A percentile compares a stretch with the other conserved stretches of the same genome.
phyloP scores from a whole-genome alignment of 2,329 filamentous ascomycete species.

The Hypomyces perniciosus region DNA sequence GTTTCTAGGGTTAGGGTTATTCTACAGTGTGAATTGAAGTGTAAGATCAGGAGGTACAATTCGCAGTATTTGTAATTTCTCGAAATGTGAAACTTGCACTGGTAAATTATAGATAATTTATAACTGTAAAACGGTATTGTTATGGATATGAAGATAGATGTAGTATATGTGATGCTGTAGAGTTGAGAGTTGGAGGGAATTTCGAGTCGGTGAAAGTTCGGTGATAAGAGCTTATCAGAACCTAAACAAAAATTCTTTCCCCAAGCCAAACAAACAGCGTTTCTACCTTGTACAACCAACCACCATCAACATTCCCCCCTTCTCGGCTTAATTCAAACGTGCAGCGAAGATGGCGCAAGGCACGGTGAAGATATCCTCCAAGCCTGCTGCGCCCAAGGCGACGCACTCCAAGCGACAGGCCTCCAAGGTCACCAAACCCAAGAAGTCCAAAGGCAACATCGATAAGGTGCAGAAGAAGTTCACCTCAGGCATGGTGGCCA shows the following conservation, averaged over 20 bases:
- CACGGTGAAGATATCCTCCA: constrained; percentile 41
- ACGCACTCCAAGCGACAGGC: constrained; percentile 38
- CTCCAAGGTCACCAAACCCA: constrained; percentile 44
- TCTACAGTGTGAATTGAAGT: no score
- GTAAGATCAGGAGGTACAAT: no score
- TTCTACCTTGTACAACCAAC: background rate
- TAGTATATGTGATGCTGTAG: no score
- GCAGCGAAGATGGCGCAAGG: constrained; percentile 48
- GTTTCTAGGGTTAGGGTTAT: no score
- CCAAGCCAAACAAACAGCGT: background rate
- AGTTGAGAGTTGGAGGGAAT: background rate
- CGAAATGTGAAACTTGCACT: no score
- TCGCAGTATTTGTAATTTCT: no score
- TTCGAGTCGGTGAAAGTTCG: background rate
- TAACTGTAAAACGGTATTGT: no score
- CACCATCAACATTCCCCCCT: background rate
- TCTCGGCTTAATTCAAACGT: background rate
- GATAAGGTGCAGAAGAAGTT: constrained; percentile 52
- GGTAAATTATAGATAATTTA: no score
- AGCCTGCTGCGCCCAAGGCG: constrained; percentile 34
- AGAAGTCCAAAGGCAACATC: constrained; percentile 38
- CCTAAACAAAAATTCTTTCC: background rate
- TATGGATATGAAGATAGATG: no score
- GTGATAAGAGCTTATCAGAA: background rate
- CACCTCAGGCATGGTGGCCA: constrained; percentile 46